A percentile compares a stretch with the other conserved stretches of the same genome.
These are phyloP conservation scores for Exophiala sp. DNA, from an alignment of 2,329 filamentous ascomycete genomes.

Conservation along the genomic window DNA sequence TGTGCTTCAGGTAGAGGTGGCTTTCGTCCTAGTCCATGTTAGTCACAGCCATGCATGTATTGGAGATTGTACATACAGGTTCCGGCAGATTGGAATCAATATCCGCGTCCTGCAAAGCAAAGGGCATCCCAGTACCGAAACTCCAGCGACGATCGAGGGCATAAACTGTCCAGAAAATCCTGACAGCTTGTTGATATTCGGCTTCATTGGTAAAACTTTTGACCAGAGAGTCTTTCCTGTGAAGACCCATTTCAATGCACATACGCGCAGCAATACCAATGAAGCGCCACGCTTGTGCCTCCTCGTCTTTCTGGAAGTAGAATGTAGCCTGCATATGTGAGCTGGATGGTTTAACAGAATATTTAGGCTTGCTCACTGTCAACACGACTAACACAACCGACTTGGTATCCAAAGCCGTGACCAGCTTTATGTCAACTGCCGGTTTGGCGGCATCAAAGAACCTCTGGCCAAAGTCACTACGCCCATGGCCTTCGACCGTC, in stretches of 20 bases:
- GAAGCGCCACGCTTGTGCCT: slow-evolving; percentile 79
- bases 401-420: slow-evolving; percentile 56
- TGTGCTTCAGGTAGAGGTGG: slow-evolving; percentile 72
- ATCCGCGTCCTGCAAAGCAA: slow-evolving; percentile 78
- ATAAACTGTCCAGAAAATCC: slow-evolving; percentile 83
- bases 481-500: slow-evolving; percentile 72
- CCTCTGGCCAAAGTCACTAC: slow-evolving; percentile 68
- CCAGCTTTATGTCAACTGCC: slow-evolving; percentile 62
- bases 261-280: slow-evolving; percentile 79
- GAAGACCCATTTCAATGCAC: slow-evolving; percentile 78
- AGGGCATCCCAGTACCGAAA: slow-evolving; percentile 84
- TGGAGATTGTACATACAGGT: slow-evolving; percentile 55
- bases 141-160: slow-evolving; percentile 83
- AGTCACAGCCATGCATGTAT: slow-evolving; percentile 2
- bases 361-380: slow-evolving; percentile 41
- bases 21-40: slow-evolving; percentile 37
- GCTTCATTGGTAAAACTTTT: slow-evolving; percentile 64
- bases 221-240: slow-evolving; percentile 69
- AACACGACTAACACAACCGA: slow-evolving; percentile 58
- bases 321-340: slow-evolving; percentile 59
- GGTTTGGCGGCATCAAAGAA: slow-evolving; percentile 75
- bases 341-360: background rate
- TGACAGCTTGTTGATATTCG: slow-evolving; percentile 64
- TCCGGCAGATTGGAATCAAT: slow-evolving; percentile 76
- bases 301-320: slow-evolving; percentile 81